Evolutionary conservation across 2,329 filamentous ascomycete genomes (phyloP).

Genomic region (Aulographum hederae): DNA sequence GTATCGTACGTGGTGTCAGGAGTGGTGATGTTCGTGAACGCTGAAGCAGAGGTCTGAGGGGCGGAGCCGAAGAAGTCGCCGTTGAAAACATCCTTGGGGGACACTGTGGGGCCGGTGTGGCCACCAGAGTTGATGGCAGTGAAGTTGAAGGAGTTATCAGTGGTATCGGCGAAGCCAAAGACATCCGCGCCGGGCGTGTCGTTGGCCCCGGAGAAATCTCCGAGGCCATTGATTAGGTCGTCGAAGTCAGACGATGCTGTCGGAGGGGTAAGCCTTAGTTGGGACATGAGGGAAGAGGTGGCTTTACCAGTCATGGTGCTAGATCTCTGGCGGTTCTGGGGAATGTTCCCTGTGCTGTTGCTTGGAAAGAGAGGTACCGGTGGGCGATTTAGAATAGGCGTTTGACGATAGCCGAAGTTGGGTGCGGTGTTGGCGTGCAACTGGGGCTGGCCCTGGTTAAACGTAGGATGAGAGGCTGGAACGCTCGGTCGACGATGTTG

Average conservation of each 20-base stretch:
- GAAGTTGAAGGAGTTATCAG: constrained; percentile 18
- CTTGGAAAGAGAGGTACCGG: constrained; percentile 53
- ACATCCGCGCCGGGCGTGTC: constrained; percentile 12
- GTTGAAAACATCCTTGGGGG: constrained; percentile 64
- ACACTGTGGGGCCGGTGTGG: constrained; percentile 54
- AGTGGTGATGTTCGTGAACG: constrained; percentile 73
- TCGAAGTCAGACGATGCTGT: constrained; percentile 1
- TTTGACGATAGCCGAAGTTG: constrained; percentile 31
- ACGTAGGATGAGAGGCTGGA: constrained; percentile 37
- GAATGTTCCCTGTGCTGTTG: constrained; percentile 37
- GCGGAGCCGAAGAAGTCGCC: constrained; percentile 45
- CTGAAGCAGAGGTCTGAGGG: constrained; percentile 62
- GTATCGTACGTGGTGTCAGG: constrained; percentile 60
- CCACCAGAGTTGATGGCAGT: constrained; percentile 29
- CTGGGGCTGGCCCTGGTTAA: constrained; percentile 35
- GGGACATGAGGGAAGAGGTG: constrained; percentile 4
- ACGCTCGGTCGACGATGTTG: constrained; percentile 32
- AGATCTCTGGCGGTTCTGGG: constrained; percentile 22
- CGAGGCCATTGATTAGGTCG: constrained; percentile 13
- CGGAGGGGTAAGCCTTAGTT: constrained; percentile 11
- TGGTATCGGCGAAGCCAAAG: constrained; percentile 19
- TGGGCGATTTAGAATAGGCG: constrained; percentile 35
- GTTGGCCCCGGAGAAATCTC: constrained; percentile 22
- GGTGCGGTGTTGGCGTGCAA: constrained; percentile 53
- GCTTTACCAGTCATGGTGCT: constrained; percentile 39